phyloP scores from a whole-genome alignment of 805 yeast genomes.

The Myxozyma neglecta region DNA sequence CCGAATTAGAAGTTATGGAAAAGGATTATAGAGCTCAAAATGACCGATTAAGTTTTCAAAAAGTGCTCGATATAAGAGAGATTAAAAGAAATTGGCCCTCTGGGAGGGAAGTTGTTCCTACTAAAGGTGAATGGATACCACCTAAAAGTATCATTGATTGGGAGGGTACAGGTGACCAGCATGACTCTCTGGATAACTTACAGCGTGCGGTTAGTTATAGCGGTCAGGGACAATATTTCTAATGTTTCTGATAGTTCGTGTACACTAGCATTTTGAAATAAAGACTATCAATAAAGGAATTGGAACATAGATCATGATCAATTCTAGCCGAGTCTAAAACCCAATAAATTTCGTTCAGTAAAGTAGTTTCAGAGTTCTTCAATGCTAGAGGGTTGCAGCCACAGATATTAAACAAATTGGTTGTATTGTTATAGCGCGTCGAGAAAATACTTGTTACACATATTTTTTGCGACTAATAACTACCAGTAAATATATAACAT shows the following conservation, averaged over 20 bases:
- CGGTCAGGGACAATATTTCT: conserved; percentile 29
- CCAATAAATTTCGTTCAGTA: too few relatives aligned
- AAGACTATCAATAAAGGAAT: too few relatives aligned
- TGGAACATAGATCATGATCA: too few relatives aligned
- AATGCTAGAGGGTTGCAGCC: too few relatives aligned
- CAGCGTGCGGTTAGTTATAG: conserved; percentile 6
- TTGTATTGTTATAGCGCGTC: too few relatives aligned
- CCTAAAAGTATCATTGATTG: conserved; percentile 23
- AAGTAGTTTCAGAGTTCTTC: too few relatives aligned
- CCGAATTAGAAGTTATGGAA: conserved; percentile 24
- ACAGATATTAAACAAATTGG: too few relatives aligned
- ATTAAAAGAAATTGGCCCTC: conserved; percentile 39
- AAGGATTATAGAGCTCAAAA: conserved; percentile 37
- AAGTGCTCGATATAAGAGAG: conserved; percentile 37
- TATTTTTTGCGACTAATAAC: too few relatives aligned
- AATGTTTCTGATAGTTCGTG: background rate
- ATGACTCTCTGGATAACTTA: background rate
- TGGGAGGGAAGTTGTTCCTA: conserved; percentile 39
- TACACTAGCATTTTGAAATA: background rate
- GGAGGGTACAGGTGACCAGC: conserved; percentile 11
- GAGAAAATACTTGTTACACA: too few relatives aligned
- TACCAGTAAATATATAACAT: too few relatives aligned
- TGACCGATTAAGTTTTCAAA: conserved; percentile 38
- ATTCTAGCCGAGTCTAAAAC: too few relatives aligned
- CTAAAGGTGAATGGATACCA: conserved; percentile 37